Percentiles rank a stretch among this genome's conserved stretches.
These are phyloP conservation scores for Bipolaris gigantea DNA, from an alignment of 2,329 filamentous ascomycete genomes.

Conservation along the genomic window DNA sequence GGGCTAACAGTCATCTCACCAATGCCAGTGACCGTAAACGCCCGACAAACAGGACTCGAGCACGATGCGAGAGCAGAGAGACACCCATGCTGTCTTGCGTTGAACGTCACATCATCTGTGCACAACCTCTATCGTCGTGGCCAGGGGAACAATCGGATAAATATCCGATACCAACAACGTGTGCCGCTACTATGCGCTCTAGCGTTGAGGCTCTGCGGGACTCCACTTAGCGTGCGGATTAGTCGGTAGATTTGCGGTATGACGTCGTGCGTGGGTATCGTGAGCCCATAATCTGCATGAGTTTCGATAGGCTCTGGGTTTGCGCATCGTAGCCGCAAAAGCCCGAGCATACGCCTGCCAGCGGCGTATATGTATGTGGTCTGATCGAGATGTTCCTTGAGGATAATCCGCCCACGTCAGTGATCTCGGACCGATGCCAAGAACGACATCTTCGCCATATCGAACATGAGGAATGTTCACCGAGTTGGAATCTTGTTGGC, in stretches of 20 bases:
- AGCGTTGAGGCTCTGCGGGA: constrained; percentile 30
- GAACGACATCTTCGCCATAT: neutral
- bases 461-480: neutral
- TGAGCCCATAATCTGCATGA: constrained; percentile 7
- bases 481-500: neutral
- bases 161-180: constrained; percentile 13
- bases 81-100: neutral
- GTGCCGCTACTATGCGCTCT: constrained; percentile 11
- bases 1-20: constrained; percentile 1
- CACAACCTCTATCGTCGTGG: neutral
- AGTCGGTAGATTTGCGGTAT: constrained; percentile 10
- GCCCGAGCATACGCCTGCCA: constrained; percentile 6
- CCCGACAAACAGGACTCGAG: constrained; percentile 6
- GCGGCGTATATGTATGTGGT: constrained; percentile 1
- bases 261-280: constrained; percentile 11
- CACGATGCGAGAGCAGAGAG: neutral
- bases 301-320: neutral
- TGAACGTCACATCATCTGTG: constrained; percentile 4
- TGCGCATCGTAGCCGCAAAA: constrained; percentile 4
- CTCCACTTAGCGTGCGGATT: constrained; percentile 13
- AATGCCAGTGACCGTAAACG: constrained; percentile 11
- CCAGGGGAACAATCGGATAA: constrained; percentile 2
- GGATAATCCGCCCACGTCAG: neutral
- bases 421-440: constrained; percentile 1
- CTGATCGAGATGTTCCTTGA: constrained; percentile 7